Evolutionary conservation across 768 basidiomycete species (phyloP), one percentile per base, ranked within the genome.

Genomic region (Hygrophorus russula): DNA sequence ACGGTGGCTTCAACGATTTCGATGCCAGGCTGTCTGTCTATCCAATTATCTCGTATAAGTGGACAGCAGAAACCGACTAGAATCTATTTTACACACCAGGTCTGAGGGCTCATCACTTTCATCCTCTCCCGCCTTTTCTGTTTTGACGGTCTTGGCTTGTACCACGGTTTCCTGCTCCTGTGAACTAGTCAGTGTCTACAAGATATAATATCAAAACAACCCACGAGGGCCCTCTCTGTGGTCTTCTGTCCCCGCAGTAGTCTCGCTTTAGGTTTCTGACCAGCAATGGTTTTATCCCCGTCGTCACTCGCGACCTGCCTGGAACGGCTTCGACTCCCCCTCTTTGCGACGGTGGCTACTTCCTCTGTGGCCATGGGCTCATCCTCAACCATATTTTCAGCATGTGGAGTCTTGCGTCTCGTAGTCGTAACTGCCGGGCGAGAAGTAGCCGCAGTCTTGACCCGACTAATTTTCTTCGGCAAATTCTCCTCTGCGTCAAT

Each of bases 301-400:
- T 15, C 35, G 13, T 36, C 33, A 30, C 42, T 42, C 17, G 15
- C 33, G 19, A 11, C n/a, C 9, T 33, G 28, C 17, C 14, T 38
- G 28, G 18, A 9, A 31, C 19, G 13, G 27, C 17, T 20, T 20
- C 32, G 5, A 24, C 41, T 12, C 34, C 34, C 1, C 46, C 46
- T 6, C 11, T n/a, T 19, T 27, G 2, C 28, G 4, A 10, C 12
- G 4, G 18, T 12, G 18, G n/a, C 27, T 12, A 6, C 17, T n/a
- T 27, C 39, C 19, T 24, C 39, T 13, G 19, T 6, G 13, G 35
- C 31, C 15, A 34, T 43, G 13, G 41, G 20, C 31, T 42, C 35
- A 39, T 47, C 46, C 17, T 42, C 46, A 13, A 41, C 46, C 18
- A 42, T 47, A 31, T 36, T 41, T 3, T 42, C 24, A 6, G 33